Conservation (phyloP, 108 stramenopile genomes). For the Fragilaria radians region DNA sequence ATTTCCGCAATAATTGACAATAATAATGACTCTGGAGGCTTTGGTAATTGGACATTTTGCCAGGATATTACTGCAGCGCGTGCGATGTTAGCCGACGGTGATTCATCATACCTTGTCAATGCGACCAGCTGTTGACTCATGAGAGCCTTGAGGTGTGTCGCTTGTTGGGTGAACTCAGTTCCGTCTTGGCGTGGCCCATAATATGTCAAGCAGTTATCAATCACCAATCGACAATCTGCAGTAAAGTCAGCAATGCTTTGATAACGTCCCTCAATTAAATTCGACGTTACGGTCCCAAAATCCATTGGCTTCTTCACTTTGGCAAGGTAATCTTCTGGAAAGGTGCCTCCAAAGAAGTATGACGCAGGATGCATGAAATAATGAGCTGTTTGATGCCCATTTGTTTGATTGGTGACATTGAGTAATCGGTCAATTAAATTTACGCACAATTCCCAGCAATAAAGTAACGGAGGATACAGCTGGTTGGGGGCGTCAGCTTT, state of each 20-base stretch:
- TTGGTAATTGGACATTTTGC: slow-evolving; percentile 27
- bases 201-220: slow-evolving; percentile 59
- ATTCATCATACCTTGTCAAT: slow-evolving; percentile 48
- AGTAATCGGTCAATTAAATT: slow-evolving; percentile 51
- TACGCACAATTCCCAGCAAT: slow-evolving; percentile 77
- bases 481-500: slow-evolving; percentile 35
- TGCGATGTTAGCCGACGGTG: slow-evolving; percentile 25
- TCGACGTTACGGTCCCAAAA: slow-evolving; percentile 65
- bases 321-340: slow-evolving; percentile 58
- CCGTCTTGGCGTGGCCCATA: slow-evolving; percentile 55
- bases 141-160: slow-evolving; percentile 44
- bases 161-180: slow-evolving; percentile 45
- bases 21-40: slow-evolving; percentile 53
- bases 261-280: slow-evolving; percentile 66
- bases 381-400: slow-evolving; percentile 58
- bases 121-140: slow-evolving; percentile 48
- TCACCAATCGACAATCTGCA: slow-evolving; percentile 61
- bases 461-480: slow-evolving; percentile 62
- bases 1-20: slow-evolving; percentile 48
- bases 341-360: slow-evolving; percentile 56
- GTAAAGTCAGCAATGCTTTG: slow-evolving; percentile 42
- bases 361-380: slow-evolving; percentile 75
- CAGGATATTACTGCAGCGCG: slow-evolving; percentile 14
- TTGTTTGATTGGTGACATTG: slow-evolving; percentile 55
- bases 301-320: slow-evolving; percentile 66